These are phyloP conservation scores for Anthracocystis walkeri DNA, from an alignment of 1,284 basidiomycete genomes.

Conservation along the genomic window DNA sequence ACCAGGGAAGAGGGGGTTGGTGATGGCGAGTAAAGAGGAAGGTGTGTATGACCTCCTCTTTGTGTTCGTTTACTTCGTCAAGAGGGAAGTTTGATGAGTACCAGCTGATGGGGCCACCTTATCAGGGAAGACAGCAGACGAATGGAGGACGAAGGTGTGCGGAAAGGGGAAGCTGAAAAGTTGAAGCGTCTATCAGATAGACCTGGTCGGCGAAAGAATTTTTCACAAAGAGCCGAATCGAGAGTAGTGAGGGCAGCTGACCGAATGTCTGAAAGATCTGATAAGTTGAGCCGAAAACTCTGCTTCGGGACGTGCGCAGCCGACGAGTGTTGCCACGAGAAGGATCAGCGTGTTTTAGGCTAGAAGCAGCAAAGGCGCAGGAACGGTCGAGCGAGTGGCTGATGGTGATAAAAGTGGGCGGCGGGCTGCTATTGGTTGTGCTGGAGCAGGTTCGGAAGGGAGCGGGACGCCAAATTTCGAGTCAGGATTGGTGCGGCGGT, in stretches of 20 bases:
- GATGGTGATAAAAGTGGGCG: background rate
- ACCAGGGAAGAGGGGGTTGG: background rate
- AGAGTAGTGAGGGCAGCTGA: background rate
- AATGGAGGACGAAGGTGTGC: background rate
- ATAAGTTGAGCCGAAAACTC: constrained; percentile 7
- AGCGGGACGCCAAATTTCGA: constrained; percentile 11
- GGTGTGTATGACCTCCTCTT: background rate
- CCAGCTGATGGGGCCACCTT: constrained; percentile 6
- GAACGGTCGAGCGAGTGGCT: background rate
- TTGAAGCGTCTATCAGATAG: constrained; percentile 14
- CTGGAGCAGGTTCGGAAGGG: constrained; percentile 2
- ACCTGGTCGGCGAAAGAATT: background rate
- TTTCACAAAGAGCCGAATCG: background rate
- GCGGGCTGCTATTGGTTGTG: constrained; percentile 2
- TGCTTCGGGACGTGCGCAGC: background rate
- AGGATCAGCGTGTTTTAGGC: background rate
- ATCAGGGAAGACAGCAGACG: background rate
- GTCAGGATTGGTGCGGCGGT: background rate
- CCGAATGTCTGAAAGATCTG: constrained; percentile 4
- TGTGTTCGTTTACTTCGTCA: background rate
- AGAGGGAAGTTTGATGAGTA: background rate
- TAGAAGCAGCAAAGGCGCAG: background rate
- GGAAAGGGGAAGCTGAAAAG: background rate
- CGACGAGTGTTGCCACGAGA: background rate
- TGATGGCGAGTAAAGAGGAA: constrained; percentile 5